Percentiles rank a stretch among this genome's conserved stretches.
Conservation (phyloP, 2,329 filamentous ascomycete genomes). For the Leptographium flavum region DNA sequence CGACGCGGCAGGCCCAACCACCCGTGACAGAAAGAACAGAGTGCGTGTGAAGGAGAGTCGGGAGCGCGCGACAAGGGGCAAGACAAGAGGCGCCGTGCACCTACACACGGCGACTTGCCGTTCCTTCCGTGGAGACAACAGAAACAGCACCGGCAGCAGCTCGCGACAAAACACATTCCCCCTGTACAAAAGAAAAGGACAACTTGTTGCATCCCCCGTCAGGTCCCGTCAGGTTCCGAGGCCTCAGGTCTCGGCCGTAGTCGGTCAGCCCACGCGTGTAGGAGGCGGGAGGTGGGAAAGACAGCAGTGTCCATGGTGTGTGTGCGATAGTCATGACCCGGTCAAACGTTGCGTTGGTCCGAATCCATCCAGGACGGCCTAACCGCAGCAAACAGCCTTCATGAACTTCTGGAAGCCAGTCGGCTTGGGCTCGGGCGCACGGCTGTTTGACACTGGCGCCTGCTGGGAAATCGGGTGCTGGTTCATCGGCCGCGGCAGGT, state of each 20-base stretch:
- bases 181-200: not conserved
- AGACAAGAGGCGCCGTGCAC: not conserved
- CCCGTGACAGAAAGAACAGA: not conserved
- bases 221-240: not conserved
- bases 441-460: conserved; percentile 34
- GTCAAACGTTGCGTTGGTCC: too few species aligned
- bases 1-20: not conserved
- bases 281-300: not conserved
- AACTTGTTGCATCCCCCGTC: not conserved
- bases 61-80: not conserved
- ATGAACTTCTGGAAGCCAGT: conserved; percentile 83
- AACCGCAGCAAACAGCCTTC: conserved; percentile 85
- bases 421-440: conserved; percentile 55
- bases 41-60: too few species aligned
- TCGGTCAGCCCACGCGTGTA: too few species aligned
- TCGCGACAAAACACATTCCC: not conserved
- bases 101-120: not conserved
- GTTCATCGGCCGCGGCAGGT: conserved; percentile 54
- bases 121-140: not conserved
- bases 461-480: conserved; percentile 26
- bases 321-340: too few species aligned
- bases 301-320: not conserved
- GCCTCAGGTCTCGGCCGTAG: too few species aligned
- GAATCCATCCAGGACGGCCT: conserved; percentile 14
- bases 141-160: not conserved